Evolutionary conservation across 345 rosid species (phyloP), one percentile per base, ranked within the genome.

Genomic region (Raphanus raphanistrum): DNA sequence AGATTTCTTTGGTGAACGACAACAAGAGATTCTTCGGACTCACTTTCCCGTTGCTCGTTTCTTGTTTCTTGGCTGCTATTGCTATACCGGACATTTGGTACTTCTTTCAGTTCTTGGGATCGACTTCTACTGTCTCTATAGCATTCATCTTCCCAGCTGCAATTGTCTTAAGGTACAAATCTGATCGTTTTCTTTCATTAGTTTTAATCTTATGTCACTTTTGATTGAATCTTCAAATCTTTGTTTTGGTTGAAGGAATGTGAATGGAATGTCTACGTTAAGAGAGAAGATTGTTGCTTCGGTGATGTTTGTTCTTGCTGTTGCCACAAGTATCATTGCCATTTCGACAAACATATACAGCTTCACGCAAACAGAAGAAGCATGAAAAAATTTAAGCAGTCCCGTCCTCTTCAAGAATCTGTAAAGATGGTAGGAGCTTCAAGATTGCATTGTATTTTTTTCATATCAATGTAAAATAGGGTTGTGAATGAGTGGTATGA

Each of bases 131-230:
- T 2, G 96, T 94, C 50, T 86, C 85, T 71, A 89, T 94, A 8
- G 91, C 89, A 26, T 90, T 94, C 86, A 92, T 94, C 72, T 94
- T 94, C 72, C 98, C 97, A 0, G 96, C 86, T 25, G 89, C 86
- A 5, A 88, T 94, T 62, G 96, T 86, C 61, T 70, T 92, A 38
- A 88, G 93, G 98, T 94, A 84, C 45, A 38, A 2, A 38, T 38
- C 31, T 16, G 16, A 2, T 9, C 31, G 4, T 28, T 28, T 28
- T 15, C 13, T 9, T 62, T 63, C 8, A 5, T 52, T 4, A 7
- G 1, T 9, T 27, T n/a, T n/a, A 43, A 1, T 8, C 62, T 5
- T 28, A 3, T 62, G 54, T 27, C 31, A 2, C 41, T 11, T 70
- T 21, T 36, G 25, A 3, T 66, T 28, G 15, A 43, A 32, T 36